These are phyloP conservation scores for Clonostachys sp. DNA, from an alignment of 2,329 filamentous ascomycete species.

Conservation along the genomic window DNA sequence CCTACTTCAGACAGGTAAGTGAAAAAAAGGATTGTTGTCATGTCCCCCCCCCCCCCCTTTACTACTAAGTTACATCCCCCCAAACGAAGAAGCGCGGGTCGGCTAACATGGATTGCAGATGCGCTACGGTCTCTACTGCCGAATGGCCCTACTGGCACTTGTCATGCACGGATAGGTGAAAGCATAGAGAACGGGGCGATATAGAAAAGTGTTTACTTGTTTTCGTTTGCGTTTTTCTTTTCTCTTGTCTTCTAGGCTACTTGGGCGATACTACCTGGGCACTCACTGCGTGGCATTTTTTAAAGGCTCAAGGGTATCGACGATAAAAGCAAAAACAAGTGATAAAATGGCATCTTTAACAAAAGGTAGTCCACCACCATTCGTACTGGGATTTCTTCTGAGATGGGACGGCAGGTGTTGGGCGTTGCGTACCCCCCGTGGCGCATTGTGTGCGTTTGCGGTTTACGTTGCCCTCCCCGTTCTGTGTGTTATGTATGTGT, in stretches of 20 bases:
- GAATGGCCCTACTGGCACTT: conserved; percentile 94
- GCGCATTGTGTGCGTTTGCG: too few relatives aligned
- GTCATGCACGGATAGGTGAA: conserved; percentile 54
- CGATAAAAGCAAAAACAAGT: not conserved
- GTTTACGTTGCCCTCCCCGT: too few relatives aligned
- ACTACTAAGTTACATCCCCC: not conserved
- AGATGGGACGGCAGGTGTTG: too few relatives aligned
- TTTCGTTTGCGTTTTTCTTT: not conserved
- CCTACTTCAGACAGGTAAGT: conserved; percentile 98
- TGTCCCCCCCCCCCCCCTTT: not conserved
- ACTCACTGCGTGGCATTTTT: conserved; percentile 7
- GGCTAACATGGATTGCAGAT: conserved; percentile 53
- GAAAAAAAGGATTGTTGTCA: not conserved
- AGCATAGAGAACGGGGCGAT: not conserved
- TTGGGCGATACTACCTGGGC: not conserved
- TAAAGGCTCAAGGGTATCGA: not conserved
- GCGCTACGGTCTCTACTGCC: conserved; percentile 95
- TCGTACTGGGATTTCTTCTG: too few relatives aligned
- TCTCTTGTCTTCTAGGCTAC: not conserved
- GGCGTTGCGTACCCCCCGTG: not conserved
- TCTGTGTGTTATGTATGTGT: conserved; percentile 1
- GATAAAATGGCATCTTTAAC: not conserved
- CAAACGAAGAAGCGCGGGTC: not conserved
- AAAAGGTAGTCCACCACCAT: too few relatives aligned
- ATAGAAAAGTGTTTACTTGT: not conserved